Evolutionary conservation across 2,329 filamentous ascomycete genomes (phyloP).

Genomic region (Alternaria gaisen): DNA sequence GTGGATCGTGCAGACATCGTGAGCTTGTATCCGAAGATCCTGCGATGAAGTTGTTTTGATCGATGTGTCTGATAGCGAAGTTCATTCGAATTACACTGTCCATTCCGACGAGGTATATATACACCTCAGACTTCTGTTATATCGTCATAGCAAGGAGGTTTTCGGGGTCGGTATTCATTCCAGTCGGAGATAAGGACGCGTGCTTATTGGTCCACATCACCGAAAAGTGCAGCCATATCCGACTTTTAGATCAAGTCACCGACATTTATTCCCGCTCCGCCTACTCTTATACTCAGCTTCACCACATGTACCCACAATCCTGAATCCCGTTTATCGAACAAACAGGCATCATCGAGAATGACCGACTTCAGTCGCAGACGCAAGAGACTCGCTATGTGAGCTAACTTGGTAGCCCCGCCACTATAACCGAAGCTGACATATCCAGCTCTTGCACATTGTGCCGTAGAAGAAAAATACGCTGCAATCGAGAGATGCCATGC

Average conservation of each 20-base stretch:
- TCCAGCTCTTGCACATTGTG: slow-evolving; percentile 65
- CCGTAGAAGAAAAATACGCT: slow-evolving; percentile 68
- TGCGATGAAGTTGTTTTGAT: not conserved
- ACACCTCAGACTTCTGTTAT: not conserved
- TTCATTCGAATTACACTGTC: not conserved
- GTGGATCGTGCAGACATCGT: not conserved
- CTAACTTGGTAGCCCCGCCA: not conserved
- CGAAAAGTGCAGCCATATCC: not conserved
- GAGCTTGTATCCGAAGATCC: not conserved
- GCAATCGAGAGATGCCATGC: slow-evolving; percentile 67
- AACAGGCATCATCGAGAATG: slow-evolving; percentile 6
- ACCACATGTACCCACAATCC: not conserved
- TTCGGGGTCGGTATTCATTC: not conserved
- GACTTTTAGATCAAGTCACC: not conserved
- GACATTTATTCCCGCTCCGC: slow-evolving; percentile 7
- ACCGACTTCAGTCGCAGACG: slow-evolving; percentile 43
- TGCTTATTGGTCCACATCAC: not conserved
- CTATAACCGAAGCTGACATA: slow-evolving; percentile 12
- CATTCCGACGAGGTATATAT: not conserved
- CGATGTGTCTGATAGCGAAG: not conserved
- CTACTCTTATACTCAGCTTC: not conserved
- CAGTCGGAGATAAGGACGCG: slow-evolving; percentile 12
- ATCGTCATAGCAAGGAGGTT: slow-evolving; percentile 32
- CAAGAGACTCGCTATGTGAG: slow-evolving; percentile 57
- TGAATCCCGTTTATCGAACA: too few relatives aligned